Percentiles rank a stretch among this genome's conserved stretches.
These are phyloP conservation scores for Carallia pectinifolia DNA, from an alignment of 345 rosid species.

Conservation along the genomic window DNA sequence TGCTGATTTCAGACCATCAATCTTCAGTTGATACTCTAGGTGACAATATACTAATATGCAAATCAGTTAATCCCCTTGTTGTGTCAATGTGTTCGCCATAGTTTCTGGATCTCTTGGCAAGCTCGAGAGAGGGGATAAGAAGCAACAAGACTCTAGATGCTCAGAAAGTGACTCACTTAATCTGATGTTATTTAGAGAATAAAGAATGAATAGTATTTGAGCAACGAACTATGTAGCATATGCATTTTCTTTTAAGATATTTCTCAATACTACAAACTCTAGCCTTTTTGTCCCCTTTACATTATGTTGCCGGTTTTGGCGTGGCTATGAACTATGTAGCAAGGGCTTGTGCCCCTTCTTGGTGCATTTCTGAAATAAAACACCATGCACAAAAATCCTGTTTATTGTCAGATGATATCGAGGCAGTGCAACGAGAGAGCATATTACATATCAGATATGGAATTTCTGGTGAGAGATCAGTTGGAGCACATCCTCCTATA, in stretches of 20 bases:
- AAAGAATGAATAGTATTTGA: neutral
- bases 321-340: too few species aligned
- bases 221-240: too few species aligned
- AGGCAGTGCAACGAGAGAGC: constrained; percentile 47
- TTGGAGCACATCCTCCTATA: constrained; percentile 88
- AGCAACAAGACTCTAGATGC: neutral
- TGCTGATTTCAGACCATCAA: neutral
- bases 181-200: neutral
- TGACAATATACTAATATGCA: neutral
- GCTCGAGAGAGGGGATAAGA: neutral
- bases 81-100: too few species aligned
- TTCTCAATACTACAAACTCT: too few species aligned
- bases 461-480: constrained; percentile 69
- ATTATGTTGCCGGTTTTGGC: too few species aligned
- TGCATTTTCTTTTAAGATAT: too few species aligned
- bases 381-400: constrained; percentile 3
- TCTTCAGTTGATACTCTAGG: neutral
- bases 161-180: neutral
- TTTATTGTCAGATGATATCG: constrained; percentile 44
- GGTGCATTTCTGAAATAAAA: neutral
- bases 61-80: neutral
- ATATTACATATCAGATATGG: constrained; percentile 74
- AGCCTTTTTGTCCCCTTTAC: too few species aligned
- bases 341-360: too few species aligned
- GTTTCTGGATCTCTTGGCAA: too few species aligned